These are phyloP conservation scores for Leptographium flavum DNA, from an alignment of 2,329 filamentous ascomycete species.

Conservation along the genomic window DNA sequence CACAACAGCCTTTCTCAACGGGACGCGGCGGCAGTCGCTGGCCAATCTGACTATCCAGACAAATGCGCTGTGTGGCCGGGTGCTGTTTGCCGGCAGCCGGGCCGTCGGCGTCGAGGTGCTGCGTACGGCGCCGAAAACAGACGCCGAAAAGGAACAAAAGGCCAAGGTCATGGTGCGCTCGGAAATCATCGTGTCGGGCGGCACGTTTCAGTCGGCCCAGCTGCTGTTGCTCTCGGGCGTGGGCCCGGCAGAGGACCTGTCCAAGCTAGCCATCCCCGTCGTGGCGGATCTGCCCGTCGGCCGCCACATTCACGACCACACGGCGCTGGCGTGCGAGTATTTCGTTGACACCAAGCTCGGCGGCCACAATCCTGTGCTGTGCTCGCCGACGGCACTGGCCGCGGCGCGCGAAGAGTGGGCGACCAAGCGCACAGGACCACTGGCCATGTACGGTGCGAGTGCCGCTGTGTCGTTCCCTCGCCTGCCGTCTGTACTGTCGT, in stretches of 20 bases:
- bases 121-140: not conserved
- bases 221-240: constrained; percentile 30
- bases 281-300: constrained; percentile 23
- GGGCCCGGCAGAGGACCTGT: constrained; percentile 26
- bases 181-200: constrained; percentile 29
- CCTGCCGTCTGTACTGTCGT: not conserved
- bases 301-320: constrained; percentile 24
- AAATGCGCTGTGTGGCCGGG: not conserved
- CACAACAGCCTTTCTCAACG: not conserved
- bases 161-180: not conserved
- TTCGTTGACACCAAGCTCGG: not conserved
- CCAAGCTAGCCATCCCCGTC: constrained; percentile 22
- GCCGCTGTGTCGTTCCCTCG: constrained; percentile 1
- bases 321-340: constrained; percentile 8
- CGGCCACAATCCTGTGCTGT: constrained; percentile 1
- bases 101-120: constrained; percentile 2
- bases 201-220: constrained; percentile 26
- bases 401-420: not conserved
- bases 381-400: not conserved
- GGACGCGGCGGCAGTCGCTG: constrained; percentile 3
- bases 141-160: no score
- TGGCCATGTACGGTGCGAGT: constrained; percentile 1
- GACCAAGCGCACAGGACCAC: not conserved
- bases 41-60: constrained; percentile 13
- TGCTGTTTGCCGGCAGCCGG: constrained; percentile 1